Conservation (phyloP, 2,329 filamentous ascomycete species). For the Colletotrichum sp. region DNA sequence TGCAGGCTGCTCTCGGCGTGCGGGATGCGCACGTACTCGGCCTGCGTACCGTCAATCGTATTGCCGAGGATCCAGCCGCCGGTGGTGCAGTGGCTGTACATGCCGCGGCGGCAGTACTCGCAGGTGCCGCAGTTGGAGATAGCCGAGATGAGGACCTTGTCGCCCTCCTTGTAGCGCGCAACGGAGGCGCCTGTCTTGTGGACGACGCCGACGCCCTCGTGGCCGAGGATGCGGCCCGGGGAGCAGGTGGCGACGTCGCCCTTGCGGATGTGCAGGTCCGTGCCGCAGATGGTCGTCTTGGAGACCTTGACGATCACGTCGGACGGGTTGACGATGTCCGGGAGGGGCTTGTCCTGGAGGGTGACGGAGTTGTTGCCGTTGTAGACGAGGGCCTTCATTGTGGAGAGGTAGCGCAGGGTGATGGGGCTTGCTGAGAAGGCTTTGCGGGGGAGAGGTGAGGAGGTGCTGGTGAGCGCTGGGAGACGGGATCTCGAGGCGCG, state of each 20-base stretch:
- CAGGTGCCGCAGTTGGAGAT: slow-evolving; percentile 51
- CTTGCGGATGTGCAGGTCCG: slow-evolving; percentile 39
- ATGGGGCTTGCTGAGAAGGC: neutral
- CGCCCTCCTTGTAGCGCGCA: slow-evolving; percentile 36
- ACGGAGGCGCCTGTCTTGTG: slow-evolving; percentile 38
- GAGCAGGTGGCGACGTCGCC: slow-evolving; percentile 24
- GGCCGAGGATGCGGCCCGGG: slow-evolving; percentile 33
- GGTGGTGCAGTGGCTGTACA: slow-evolving; percentile 57
- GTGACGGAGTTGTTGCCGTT: slow-evolving; percentile 34
- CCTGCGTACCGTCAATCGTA: slow-evolving; percentile 57
- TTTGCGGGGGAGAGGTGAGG: neutral
- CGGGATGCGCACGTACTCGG: slow-evolving; percentile 65
- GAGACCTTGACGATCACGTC: slow-evolving; percentile 42
- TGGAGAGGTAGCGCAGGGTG: neutral
- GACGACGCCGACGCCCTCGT: slow-evolving; percentile 47
- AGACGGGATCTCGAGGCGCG: neutral
- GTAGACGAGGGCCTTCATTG: slow-evolving; percentile 55
- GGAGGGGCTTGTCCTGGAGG: slow-evolving; percentile 35
- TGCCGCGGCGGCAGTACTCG: slow-evolving; percentile 52
- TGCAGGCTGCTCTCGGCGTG: slow-evolving; percentile 72
- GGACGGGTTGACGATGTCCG: slow-evolving; percentile 26
- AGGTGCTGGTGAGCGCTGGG: neutral
- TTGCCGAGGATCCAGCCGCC: slow-evolving; percentile 63
- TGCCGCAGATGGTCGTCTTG: slow-evolving; percentile 38
- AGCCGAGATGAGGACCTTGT: slow-evolving; percentile 43